Evolutionary conservation across 2,329 filamentous ascomycete species (phyloP).

Genomic region (Scleromitrula shiraiana): DNA sequence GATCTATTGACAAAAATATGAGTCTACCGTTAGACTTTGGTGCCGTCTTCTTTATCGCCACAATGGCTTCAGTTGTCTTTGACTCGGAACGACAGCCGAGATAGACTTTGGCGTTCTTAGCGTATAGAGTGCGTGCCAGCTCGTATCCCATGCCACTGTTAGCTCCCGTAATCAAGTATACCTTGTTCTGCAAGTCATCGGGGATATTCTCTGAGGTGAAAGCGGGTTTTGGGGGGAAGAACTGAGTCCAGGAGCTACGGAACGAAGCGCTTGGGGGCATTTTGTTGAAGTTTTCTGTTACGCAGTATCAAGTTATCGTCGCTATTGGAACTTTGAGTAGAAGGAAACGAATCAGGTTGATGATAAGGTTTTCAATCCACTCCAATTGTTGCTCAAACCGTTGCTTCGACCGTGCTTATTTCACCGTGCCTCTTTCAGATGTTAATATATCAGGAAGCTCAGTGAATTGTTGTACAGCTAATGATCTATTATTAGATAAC

Average conservation of each 20-base stretch:
- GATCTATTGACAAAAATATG: constrained; percentile 30
- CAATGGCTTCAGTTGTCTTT: constrained; percentile 33
- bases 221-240: constrained; percentile 15
- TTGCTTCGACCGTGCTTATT: too few relatives aligned
- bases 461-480: too few relatives aligned
- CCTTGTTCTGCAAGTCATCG: constrained; percentile 12
- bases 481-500: too few relatives aligned
- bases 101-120: constrained; percentile 35
- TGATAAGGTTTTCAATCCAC: too few relatives aligned
- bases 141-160: constrained; percentile 32
- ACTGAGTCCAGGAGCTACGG: background rate
- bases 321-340: too few relatives aligned
- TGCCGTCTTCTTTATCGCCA: constrained; percentile 27
- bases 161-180: constrained; percentile 31
- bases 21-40: constrained; percentile 27
- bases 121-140: constrained; percentile 31
- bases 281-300: too few relatives aligned
- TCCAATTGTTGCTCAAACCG: too few relatives aligned
- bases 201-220: constrained; percentile 28
- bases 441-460: too few relatives aligned
- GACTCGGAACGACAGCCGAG: constrained; percentile 32
- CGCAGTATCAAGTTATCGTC: too few relatives aligned
- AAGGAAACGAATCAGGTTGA: too few relatives aligned
- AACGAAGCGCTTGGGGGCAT: background rate
- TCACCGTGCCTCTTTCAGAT: too few relatives aligned